These are phyloP conservation scores for Ustilago cynodontis DNA, from an alignment of 1,284 basidiomycete genomes.

Conservation along the genomic window DNA sequence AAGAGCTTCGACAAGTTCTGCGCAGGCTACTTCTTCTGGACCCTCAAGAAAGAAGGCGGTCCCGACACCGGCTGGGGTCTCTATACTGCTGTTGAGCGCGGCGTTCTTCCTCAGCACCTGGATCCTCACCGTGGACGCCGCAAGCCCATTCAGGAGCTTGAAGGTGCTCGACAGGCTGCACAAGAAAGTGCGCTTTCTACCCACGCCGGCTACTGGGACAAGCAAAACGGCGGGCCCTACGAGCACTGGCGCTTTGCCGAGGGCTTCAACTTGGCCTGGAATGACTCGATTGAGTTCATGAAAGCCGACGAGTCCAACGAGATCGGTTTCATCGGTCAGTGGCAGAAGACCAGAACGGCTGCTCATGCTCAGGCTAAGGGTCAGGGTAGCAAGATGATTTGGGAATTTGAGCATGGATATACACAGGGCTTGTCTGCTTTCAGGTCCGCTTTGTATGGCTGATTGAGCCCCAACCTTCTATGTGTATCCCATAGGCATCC, in stretches of 20 bases:
- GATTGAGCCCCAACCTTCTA: neutral
- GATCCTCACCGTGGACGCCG: conserved; percentile 44
- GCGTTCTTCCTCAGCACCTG: conserved; percentile 75
- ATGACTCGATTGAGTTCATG: conserved; percentile 77
- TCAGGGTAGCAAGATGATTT: conserved; percentile 69
- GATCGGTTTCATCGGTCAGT: conserved; percentile 77
- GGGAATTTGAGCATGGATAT: conserved; percentile 74
- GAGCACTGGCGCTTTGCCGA: conserved; percentile 78
- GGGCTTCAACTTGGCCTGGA: conserved; percentile 80
- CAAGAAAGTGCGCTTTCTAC: conserved; percentile 28
- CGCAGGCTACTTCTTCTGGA: conserved; percentile 89
- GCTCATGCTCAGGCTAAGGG: conserved; percentile 73
- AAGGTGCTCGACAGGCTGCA: conserved; percentile 28
- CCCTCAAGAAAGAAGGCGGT: conserved; percentile 79
- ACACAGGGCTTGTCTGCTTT: conserved; percentile 72
- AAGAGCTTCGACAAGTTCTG: conserved; percentile 78
- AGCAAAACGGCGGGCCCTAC: conserved; percentile 71
- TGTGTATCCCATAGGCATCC: too few species aligned
- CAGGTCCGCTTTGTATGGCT: conserved; percentile 35
- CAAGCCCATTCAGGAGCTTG: conserved; percentile 28
- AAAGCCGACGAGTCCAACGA: conserved; percentile 71
- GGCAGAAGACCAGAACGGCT: conserved; percentile 74
- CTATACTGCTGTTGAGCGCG: conserved; percentile 77
- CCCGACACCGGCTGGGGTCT: conserved; percentile 85
- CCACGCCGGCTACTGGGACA: conserved; percentile 43